Base-by-base conservation (phyloP, 768 basidiomycete genomes). In the Sutorius australiensis region DNA sequence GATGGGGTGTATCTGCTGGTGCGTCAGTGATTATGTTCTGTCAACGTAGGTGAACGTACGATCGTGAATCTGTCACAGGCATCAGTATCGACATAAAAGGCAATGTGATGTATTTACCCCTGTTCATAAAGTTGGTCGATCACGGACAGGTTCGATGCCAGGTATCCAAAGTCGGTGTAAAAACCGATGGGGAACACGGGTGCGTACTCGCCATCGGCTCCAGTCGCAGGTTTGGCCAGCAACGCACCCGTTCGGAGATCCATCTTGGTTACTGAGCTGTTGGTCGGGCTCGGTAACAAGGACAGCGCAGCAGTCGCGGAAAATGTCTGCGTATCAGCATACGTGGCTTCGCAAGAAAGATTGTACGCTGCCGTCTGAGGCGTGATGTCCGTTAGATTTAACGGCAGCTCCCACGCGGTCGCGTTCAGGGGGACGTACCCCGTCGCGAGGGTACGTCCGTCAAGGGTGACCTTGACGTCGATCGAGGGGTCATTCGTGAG, bases 201-300 rank as follows among this genome's bases (percentile, higher is more conserved):
- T 21, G 78, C 74, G 56, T 78, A 84, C 7, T 68, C 56, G 11
- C 79, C 77, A 9, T 73, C 74, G 40, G 69, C 64, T n/a, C 82
- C 81, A 41, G 74, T 74, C 0, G 79, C 75, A 8, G 79, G 79
- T 42, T 75, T 68, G 2, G 80, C 82, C 36, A 82, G 61, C 37
- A 84, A 53, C 1, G 77, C 80, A 3, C 83, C 83, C 5, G 81
- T 84, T 32, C 81, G 74, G 45, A 79, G 67, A 61, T 83, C 82
- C 76, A 83, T 80, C 60, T 83, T 84, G 0, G 82, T 82, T n/a
- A 81, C 82, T 2, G 79, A 77, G 13, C 78, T 76, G 50, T 80
- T 78, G 1, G 65, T 71, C 0, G 75, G 80, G 27, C 73, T 64
- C 5, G 82, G 81, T 32, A 84, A 67, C 49, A 77, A 78, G 1